phyloP scores from a whole-genome alignment of 805 yeast species.

The Zygoascus ofunaensis region DNA sequence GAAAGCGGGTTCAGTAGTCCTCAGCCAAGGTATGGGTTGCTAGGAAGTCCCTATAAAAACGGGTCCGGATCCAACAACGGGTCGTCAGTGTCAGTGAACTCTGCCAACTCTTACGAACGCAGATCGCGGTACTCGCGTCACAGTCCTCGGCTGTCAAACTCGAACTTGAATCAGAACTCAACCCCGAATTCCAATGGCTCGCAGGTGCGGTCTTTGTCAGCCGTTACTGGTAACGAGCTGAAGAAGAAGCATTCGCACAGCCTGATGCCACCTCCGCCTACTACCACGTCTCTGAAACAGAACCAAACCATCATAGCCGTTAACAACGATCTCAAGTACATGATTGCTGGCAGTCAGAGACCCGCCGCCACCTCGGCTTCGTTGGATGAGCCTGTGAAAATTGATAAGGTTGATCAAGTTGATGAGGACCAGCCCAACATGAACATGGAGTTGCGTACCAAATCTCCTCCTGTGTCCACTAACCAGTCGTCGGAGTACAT shows the following conservation, averaged over 20 bases:
- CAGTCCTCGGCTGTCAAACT: not conserved
- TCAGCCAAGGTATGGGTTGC: not conserved
- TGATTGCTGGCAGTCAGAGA: not conserved
- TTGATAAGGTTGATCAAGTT: no score
- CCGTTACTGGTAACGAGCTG: conserved; percentile 11
- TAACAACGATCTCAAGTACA: not conserved
- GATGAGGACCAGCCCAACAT: not conserved
- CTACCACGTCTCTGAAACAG: not conserved
- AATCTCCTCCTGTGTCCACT: conserved; percentile 5
- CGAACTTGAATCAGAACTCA: not conserved
- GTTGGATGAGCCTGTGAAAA: no score
- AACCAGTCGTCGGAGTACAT: not conserved
- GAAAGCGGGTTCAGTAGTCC: not conserved
- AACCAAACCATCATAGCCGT: not conserved
- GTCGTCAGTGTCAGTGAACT: conserved; percentile 2
- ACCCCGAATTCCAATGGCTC: not conserved
- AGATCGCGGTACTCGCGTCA: not conserved
- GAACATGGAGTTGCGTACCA: not conserved
- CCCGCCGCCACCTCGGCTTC: no score
- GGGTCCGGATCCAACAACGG: conserved; percentile 5
- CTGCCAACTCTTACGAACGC: not conserved
- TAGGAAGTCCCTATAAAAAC: conserved; percentile 4
- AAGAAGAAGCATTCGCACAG: not conserved
- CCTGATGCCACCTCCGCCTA: not conserved
- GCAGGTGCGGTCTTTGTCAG: not conserved